These are phyloP conservation scores for Cyberlindnera petersonii DNA, from an alignment of 805 yeast species.

Conservation along the genomic window DNA sequence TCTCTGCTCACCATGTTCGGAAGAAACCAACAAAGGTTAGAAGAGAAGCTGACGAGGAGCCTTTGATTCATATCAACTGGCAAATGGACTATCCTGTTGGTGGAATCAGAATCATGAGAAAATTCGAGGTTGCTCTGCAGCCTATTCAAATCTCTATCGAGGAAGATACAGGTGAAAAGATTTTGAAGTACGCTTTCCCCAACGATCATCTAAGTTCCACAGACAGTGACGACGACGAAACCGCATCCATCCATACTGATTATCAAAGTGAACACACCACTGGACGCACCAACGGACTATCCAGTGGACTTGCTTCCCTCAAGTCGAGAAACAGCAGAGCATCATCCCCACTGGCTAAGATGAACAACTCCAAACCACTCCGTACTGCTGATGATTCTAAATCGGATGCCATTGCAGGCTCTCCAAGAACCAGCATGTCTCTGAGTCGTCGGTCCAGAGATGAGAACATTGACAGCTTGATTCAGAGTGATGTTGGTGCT, in stretches of 20 bases:
- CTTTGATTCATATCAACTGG: conserved; percentile 57
- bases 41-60: conserved; percentile 22
- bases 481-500: neutral
- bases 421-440: conserved; percentile 13
- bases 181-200: conserved; percentile 73
- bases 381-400: neutral
- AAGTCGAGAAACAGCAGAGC: too few relatives aligned
- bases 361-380: neutral
- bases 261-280: too few relatives aligned
- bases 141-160: conserved; percentile 76
- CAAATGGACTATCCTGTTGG: conserved; percentile 82
- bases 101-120: conserved; percentile 77
- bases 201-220: conserved; percentile 25
- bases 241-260: too few relatives aligned
- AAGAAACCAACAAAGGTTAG: conserved; percentile 15
- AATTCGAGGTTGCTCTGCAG: conserved; percentile 53
- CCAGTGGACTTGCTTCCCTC: too few relatives aligned
- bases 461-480: conserved; percentile 13
- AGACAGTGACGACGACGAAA: conserved; percentile 13
- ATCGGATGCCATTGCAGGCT: neutral
- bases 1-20: conserved; percentile 34
- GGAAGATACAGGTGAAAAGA: conserved; percentile 57
- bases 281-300: neutral
- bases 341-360: neutral
- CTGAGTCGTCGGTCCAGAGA: conserved; percentile 12